Percentiles rank a stretch among this genome's conserved stretches.
phyloP scores from a whole-genome alignment of 768 basidiomycete genomes.

The Flagelloscypha sp. region DNA sequence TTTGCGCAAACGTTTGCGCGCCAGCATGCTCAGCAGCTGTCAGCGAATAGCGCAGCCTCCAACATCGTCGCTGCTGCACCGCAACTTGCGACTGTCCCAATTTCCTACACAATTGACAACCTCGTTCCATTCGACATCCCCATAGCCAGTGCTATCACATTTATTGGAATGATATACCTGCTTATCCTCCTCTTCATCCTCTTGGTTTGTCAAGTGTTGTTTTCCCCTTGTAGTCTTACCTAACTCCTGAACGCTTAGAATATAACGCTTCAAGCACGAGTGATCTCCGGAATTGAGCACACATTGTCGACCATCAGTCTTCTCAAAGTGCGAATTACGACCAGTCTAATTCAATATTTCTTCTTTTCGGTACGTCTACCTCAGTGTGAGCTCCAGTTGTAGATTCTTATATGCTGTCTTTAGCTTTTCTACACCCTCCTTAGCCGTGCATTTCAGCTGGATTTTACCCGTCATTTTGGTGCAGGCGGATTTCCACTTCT shows the following conservation, averaged over 20 bases:
- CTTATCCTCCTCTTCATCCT: constrained; percentile 44
- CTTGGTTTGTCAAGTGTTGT: constrained; percentile 12
- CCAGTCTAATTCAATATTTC: constrained; percentile 26
- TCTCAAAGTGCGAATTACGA: constrained; percentile 22
- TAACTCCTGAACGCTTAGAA: constrained; percentile 18
- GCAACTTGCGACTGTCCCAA: constrained; percentile 37
- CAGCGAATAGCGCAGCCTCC: constrained; percentile 20
- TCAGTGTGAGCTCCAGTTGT: not conserved
- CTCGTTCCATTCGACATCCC: constrained; percentile 50
- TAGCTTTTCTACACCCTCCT: constrained; percentile 31
- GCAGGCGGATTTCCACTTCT: constrained; percentile 21
- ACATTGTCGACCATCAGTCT: constrained; percentile 24
- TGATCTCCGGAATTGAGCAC: constrained; percentile 26
- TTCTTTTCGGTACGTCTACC: constrained; percentile 25
- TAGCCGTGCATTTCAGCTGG: constrained; percentile 35
- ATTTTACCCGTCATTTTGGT: constrained; percentile 28
- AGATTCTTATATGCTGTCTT: not conserved
- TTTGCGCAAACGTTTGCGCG: constrained; percentile 28
- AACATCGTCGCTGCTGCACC: constrained; percentile 39
- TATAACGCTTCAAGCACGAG: constrained; percentile 25
- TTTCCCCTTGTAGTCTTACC: constrained; percentile 18
- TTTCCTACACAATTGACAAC: constrained; percentile 41
- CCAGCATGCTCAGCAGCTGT: constrained; percentile 19
- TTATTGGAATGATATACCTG: constrained; percentile 37
- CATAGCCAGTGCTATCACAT: constrained; percentile 43